A percentile compares a stretch with the other conserved stretches of the same genome.
Evolutionary conservation across 2,329 filamentous ascomycete genomes (phyloP).

Genomic region (Aphanocladium album): DNA sequence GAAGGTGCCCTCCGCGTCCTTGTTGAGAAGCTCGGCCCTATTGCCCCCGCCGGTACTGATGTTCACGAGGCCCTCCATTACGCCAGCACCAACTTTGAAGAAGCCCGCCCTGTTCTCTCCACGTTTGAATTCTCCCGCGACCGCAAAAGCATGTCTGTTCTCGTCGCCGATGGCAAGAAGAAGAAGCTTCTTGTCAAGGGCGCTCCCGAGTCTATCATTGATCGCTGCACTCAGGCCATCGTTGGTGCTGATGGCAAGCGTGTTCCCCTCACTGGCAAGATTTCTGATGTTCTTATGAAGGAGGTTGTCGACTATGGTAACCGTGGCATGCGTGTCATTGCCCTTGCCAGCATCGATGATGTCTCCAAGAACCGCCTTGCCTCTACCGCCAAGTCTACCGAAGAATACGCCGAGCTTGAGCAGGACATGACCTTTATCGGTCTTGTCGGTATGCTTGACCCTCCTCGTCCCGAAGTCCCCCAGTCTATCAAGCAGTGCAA

Average conservation of each 20-base stretch:
- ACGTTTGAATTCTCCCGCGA: slow-evolving; percentile 97
- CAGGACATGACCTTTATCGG: slow-evolving; percentile 93
- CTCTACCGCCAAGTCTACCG: slow-evolving; percentile 70
- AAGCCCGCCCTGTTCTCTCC: slow-evolving; percentile 66
- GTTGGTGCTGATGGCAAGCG: slow-evolving; percentile 74
- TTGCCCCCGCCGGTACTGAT: slow-evolving; percentile 50
- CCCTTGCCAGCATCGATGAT: slow-evolving; percentile 78
- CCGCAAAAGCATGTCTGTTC: slow-evolving; percentile 97
- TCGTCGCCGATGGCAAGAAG: slow-evolving; percentile 64
- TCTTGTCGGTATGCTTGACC: slow-evolving; percentile 93
- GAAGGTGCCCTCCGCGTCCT: slow-evolving; percentile 88
- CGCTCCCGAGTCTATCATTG: slow-evolving; percentile 88
- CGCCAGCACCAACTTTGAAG: slow-evolving; percentile 80
- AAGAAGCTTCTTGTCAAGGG: slow-evolving; percentile 93
- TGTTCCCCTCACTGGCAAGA: slow-evolving; percentile 64
- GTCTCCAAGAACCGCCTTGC: slow-evolving; percentile 65
- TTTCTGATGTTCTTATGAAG: slow-evolving; percentile 64
- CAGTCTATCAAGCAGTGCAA: slow-evolving; percentile 83
- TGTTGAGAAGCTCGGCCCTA: slow-evolving; percentile 90
- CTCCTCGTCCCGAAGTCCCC: slow-evolving; percentile 86
- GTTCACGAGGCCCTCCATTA: slow-evolving; percentile 68
- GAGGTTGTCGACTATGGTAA: slow-evolving; percentile 90
- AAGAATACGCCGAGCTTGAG: slow-evolving; percentile 82
- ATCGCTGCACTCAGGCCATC: slow-evolving; percentile 80
- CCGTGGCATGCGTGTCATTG: slow-evolving; percentile 88